phyloP scores from a whole-genome alignment of 306 rosid genomes.

The Sesbania bispinosa region DNA sequence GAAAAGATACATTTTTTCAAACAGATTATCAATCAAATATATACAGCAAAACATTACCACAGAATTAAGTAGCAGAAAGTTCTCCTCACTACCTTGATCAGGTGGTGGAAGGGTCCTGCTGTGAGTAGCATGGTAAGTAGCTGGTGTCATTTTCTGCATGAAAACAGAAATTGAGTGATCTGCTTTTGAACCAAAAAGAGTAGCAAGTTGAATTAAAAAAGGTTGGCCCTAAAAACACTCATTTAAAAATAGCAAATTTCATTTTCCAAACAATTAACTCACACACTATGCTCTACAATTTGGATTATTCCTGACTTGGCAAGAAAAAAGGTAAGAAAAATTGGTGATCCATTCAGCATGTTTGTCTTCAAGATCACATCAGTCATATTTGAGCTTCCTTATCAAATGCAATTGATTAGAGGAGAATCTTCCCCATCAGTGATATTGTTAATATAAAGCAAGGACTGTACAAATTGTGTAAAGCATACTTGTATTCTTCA shows the following conservation, averaged over 20 bases:
- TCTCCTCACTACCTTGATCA: slow-evolving; percentile 67
- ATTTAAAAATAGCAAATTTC: background rate
- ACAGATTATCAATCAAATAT: slow-evolving; percentile 22
- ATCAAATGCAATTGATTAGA: background rate
- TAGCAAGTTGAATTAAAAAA: background rate
- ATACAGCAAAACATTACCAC: background rate
- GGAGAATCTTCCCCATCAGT: background rate
- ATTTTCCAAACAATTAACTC: background rate
- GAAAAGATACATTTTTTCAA: slow-evolving; percentile 1
- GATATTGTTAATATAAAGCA: background rate
- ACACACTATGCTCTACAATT: background rate
- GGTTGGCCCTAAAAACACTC: background rate
- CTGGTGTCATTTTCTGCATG: slow-evolving; percentile 64
- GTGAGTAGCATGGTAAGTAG: slow-evolving; percentile 87
- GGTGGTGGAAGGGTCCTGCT: slow-evolving; percentile 75
- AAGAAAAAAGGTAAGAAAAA: background rate
- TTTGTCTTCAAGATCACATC: background rate
- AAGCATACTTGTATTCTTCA: background rate
- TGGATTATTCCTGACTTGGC: background rate
- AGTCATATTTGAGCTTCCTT: background rate
- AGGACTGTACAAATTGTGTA: background rate
- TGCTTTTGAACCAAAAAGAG: background rate
- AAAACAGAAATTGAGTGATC: slow-evolving; percentile 14
- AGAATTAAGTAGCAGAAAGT: slow-evolving; percentile 6
- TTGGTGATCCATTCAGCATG: background rate